Evolutionary conservation across 805 yeast genomes (phyloP), one percentile per base, ranked within the genome.

Genomic region (Spathaspora sp.): DNA sequence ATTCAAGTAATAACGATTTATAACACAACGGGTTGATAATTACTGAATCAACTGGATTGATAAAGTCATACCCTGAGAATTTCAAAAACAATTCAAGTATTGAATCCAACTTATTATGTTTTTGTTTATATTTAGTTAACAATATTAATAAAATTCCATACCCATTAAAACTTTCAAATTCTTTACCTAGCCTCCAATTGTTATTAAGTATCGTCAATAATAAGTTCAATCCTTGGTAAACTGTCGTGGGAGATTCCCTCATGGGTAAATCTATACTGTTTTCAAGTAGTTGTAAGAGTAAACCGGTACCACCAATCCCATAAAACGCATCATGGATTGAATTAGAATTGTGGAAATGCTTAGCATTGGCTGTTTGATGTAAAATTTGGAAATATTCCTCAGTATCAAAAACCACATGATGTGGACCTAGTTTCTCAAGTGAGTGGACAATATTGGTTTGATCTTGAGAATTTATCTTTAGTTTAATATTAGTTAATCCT

Each of bases 81-180:
- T 63, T 68, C 7, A 86, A 61, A 18, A 87, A 66, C 2, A 75
- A 50, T 48, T 79, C 79, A 12, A 86, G 59, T 2, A 83, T 66
- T 17, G 73, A 75, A 1, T 47, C 29, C 35, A 62, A 52, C 3
- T 49, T 16, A 17, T 48, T 51, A 40, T 67, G 65, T 42, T 46
- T 51, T 16, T 49, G 52, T 55, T 70, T 73, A 59, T 81, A 82
- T 26, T 76, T 68, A 42, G 76, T 78, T 26, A 86, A 58, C 8
- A 87, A 60, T 0, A 85, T 76, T 0, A 80, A 76, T 1, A 87
- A 60, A 2, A 85, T 73, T 23, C 81, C 81, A 58, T 82, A 87
- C 1, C 91, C 91, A 55, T 78, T 79, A 2, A 72, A 69, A 16
- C 76, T 70, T 56, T 84, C 89, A 60, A 86, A 79, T 53, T 85